Base-by-base conservation (phyloP, 495 filamentous ascomycete species). In the Copromyces sp. region DNA sequence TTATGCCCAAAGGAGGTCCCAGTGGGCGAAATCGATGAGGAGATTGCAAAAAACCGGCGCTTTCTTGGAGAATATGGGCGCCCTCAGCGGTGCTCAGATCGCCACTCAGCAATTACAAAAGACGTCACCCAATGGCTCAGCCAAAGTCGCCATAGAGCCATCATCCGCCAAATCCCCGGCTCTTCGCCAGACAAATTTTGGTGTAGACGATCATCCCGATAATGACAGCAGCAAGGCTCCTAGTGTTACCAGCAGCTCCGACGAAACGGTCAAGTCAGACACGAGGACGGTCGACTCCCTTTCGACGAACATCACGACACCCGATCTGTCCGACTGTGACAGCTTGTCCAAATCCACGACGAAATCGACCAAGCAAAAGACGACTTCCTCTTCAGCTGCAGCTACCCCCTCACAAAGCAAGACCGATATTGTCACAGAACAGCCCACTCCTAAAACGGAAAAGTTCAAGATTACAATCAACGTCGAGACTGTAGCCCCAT, bases 301-400 rank as follows among this genome's bases (percentile, higher is more conserved):
- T 65, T 70, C 16, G 17, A 70, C 69, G 29, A 72, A 71, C 16
- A 38, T 71, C 29, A 71, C 70, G 35, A 71, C 70, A 40, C 70
- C 71, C 8, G 61, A 68, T 20, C 16, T 45, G 32, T 41, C 68
- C 24, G 39, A 41, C 11, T 29, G 45, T 37, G 68, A 70, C 14
- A 70, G 20, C 37, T 11, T 70, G 72, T 6, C 16, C 24, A 65
- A 12, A 39, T 29, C 35, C 17, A 14, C n/a, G 17, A 61, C 47
- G 29, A 35, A 65, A 24, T 9, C 16, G 29, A 68, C 39, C 20
- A 69, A 65, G 47, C 35, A 35, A 24, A 53, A 70, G 35, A 20
- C n/a, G 32, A 42, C 37, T 38, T 20, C 20, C 24, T 70, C 38
- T 14, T 59, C 35, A 59, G 47, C 47, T 59, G 20, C 24, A 29